phyloP scores from a whole-genome alignment of 2,329 filamentous ascomycete species.

The Arthroderma sp. region DNA sequence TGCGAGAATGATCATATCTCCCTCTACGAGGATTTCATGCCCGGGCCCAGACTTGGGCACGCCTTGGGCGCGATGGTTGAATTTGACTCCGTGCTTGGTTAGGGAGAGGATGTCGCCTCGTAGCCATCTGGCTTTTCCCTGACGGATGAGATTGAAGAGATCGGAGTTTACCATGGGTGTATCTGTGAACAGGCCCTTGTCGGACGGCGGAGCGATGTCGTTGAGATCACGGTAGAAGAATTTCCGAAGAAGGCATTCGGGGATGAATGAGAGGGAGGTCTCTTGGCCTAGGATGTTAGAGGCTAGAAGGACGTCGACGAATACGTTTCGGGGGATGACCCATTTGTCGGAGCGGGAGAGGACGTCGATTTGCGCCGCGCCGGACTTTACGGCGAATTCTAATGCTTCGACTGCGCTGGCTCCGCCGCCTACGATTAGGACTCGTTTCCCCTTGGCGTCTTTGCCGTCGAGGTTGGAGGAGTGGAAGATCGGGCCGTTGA shows the following conservation, averaged over 20 bases:
- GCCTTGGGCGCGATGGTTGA: constrained; percentile 59
- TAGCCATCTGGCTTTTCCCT: constrained; percentile 62
- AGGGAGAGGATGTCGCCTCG: constrained; percentile 65
- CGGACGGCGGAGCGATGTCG: constrained; percentile 51
- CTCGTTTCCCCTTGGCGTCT: constrained; percentile 57
- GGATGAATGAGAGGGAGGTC: constrained; percentile 62
- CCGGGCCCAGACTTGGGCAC: constrained; percentile 68
- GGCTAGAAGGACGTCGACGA: constrained; percentile 60
- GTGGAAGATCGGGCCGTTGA: constrained; percentile 60
- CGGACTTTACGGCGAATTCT: constrained; percentile 58
- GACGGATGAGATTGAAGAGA: constrained; percentile 61
- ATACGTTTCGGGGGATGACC: constrained; percentile 69
- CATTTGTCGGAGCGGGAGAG: constrained; percentile 70
- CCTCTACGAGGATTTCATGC: constrained; percentile 49
- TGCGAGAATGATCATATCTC: constrained; percentile 69
- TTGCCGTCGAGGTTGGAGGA: constrained; percentile 64
- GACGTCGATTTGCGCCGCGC: constrained; percentile 56
- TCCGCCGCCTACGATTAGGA: constrained; percentile 65
- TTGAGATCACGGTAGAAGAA: constrained; percentile 74
- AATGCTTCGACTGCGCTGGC: constrained; percentile 72
- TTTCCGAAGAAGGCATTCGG: constrained; percentile 58
- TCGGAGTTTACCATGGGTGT: constrained; percentile 82
- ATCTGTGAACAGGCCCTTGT: constrained; percentile 64
- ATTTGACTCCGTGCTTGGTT: constrained; percentile 48
- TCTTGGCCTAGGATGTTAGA: constrained; percentile 70